These are phyloP conservation scores for Mucor plumbeus DNA, from an alignment of 371 early-diverging fungal species.

Conservation along the genomic window DNA sequence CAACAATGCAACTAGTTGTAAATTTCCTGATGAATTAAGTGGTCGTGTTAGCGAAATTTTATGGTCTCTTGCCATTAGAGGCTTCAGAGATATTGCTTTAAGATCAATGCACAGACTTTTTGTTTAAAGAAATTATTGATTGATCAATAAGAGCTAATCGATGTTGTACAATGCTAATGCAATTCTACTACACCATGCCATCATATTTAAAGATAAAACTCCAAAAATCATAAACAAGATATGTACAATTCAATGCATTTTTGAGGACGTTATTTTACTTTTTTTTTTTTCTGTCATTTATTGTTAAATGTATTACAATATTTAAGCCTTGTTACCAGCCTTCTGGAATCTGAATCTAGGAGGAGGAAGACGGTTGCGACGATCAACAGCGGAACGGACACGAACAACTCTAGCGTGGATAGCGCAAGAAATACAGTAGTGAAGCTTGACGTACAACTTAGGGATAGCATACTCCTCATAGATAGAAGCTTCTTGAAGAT, in stretches of 20 bases:
- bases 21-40: background rate
- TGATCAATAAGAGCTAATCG: background rate
- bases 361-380: slow-evolving; percentile 95
- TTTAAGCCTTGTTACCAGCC: slow-evolving; percentile 42
- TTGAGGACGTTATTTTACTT: too few relatives aligned
- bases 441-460: slow-evolving; percentile 97
- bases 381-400: slow-evolving; percentile 90
- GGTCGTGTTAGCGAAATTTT: background rate
- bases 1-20: background rate
- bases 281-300: too few relatives aligned
- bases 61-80: background rate
- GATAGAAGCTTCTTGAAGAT: slow-evolving; percentile 95
- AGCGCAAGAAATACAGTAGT: slow-evolving; percentile 99
- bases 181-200: background rate
- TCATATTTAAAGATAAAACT: background rate
- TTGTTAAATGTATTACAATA: background rate
- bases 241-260: too few relatives aligned
- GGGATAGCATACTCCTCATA: slow-evolving; percentile 96
- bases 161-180: background rate
- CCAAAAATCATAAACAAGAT: background rate
- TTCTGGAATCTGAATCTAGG: slow-evolving; percentile 84
- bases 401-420: slow-evolving; percentile 98
- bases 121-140: background rate
- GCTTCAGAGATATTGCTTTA: background rate
- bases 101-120: slow-evolving; percentile 1